Conservation (phyloP, 805 yeast species). For the Vanderwaltozyma yarrowii region DNA sequence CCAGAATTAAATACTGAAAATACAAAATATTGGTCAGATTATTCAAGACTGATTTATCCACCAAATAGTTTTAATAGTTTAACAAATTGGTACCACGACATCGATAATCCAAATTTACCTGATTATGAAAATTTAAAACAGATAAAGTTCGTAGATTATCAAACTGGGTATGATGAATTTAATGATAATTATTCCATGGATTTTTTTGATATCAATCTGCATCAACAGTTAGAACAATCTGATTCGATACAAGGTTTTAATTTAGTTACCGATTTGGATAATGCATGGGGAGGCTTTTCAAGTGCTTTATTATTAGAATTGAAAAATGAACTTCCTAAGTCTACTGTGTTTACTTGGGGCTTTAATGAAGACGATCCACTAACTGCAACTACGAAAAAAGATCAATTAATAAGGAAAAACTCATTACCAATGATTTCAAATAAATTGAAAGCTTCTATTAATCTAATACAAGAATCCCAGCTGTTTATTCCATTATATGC, state of each 20-base stretch:
- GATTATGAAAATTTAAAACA: slow-evolving; percentile 18
- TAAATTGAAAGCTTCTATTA: slow-evolving; percentile 39
- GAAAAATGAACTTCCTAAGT: slow-evolving; percentile 58
- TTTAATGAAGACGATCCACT: slow-evolving; percentile 24
- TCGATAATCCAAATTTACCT: slow-evolving; percentile 19
- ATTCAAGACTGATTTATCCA: slow-evolving; percentile 52
- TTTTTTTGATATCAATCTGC: slow-evolving; percentile 46
- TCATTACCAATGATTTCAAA: slow-evolving; percentile 15
- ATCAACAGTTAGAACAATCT: slow-evolving; percentile 61
- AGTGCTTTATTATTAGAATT: slow-evolving; percentile 40
- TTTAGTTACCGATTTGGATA: slow-evolving; percentile 57
- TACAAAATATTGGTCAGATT: slow-evolving; percentile 73
- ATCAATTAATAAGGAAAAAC: background rate
- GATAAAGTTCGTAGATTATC: slow-evolving; percentile 35
- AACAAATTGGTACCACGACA: slow-evolving; percentile 44
- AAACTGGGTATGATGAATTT: slow-evolving; percentile 56
- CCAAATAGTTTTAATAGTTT: slow-evolving; percentile 50
- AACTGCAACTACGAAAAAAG: slow-evolving; percentile 9
- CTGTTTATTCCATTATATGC: slow-evolving; percentile 46
- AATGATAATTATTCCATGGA: slow-evolving; percentile 33
- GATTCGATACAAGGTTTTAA: slow-evolving; percentile 68
- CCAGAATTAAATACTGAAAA: slow-evolving; percentile 32
- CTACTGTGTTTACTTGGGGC: slow-evolving; percentile 39
- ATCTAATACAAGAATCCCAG: slow-evolving; percentile 39
- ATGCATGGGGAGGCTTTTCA: slow-evolving; percentile 79